phyloP scores from a whole-genome alignment of 2,329 filamentous ascomycete genomes.

The Aureobasidium sp. region DNA sequence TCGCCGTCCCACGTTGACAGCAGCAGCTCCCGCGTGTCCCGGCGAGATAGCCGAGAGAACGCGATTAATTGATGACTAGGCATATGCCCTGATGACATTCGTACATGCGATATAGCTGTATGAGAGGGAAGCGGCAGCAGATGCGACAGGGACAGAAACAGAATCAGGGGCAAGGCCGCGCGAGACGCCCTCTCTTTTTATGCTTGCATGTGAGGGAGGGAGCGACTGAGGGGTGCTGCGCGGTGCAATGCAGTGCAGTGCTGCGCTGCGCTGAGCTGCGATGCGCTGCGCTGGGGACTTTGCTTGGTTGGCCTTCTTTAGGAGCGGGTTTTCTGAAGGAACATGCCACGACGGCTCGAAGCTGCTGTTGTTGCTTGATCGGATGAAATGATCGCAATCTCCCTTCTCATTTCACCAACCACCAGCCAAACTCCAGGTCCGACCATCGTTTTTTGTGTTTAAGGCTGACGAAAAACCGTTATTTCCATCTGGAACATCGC shows the following conservation, averaged over 20 bases:
- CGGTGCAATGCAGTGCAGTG: neutral
- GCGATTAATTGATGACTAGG: conserved; percentile 8
- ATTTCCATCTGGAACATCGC: conserved; percentile 15
- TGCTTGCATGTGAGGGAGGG: conserved; percentile 11
- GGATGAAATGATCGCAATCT: conserved; percentile 15
- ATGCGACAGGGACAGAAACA: neutral
- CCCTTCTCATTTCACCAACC: conserved; percentile 16
- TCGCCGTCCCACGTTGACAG: conserved; percentile 14
- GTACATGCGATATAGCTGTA: conserved; percentile 9
- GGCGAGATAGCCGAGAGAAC: neutral
- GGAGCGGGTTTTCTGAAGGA: neutral
- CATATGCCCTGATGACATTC: neutral
- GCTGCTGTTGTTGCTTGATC: conserved; percentile 5
- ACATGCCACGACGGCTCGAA: conserved; percentile 8
- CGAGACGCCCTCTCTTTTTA: conserved; percentile 2
- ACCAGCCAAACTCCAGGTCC: conserved; percentile 15
- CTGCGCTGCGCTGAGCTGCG: neutral
- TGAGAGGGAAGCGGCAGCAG: neutral
- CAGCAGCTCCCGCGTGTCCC: conserved; percentile 11
- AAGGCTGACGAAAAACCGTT: conserved; percentile 17
- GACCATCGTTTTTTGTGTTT: conserved; percentile 14
- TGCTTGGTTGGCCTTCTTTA: neutral
- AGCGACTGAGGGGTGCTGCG: neutral
- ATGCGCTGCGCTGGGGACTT: neutral
- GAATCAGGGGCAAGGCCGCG: neutral